Base-by-base conservation (phyloP, 495 filamentous ascomycete species). In the Neurospora hispaniola region DNA sequence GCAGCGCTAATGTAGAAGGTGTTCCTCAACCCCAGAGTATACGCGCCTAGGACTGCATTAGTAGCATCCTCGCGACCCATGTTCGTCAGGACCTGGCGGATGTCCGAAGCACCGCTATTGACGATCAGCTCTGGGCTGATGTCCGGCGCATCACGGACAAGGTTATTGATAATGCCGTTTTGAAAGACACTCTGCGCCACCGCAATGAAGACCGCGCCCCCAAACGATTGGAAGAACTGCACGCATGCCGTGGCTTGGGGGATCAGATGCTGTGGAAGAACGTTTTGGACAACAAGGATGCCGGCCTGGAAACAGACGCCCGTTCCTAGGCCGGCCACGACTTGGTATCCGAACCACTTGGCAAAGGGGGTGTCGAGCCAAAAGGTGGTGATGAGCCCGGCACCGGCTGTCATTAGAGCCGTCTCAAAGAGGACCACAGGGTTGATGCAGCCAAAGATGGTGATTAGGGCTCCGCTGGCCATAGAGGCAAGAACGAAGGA, bases 301-400 rank as follows among this genome's bases (percentile, higher is more conserved):
- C 85, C 85, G 69, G 87, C 77, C 70, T 88, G 86, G 71, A 88
- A 78, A 1, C 80, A 85, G 0, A 80, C 74, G 12, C 88, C 88
- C 59, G 84, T 84, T n/a, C 86, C 86, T 18, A 81, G 74, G 14
- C 89, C 88, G 7, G 82, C 80, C 7, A 91, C 76, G 40, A 89
- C 84, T 74, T 90, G 88, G 74, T 89, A 90, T 14, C 88, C 88
- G 40, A 89, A 80, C 86, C 88, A 90, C 80, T 85, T 78, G 31
- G 79, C 82, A 1, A 77, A 73, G 6, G 79, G 69, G 14, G 86
- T 88, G 4, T 74, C 59, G 3, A 84, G 83, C 6, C 78, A 77
- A 9, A 87, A 81, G 14, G 85, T 87, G 23, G 85, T 85, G 23
- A 88, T 73, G 42, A 90, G 78, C 4, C 88, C 88, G 18, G 80